These are phyloP conservation scores for Coemansia sp. DNA, from an alignment of 371 early-diverging fungal genomes.

Conservation along the genomic window DNA sequence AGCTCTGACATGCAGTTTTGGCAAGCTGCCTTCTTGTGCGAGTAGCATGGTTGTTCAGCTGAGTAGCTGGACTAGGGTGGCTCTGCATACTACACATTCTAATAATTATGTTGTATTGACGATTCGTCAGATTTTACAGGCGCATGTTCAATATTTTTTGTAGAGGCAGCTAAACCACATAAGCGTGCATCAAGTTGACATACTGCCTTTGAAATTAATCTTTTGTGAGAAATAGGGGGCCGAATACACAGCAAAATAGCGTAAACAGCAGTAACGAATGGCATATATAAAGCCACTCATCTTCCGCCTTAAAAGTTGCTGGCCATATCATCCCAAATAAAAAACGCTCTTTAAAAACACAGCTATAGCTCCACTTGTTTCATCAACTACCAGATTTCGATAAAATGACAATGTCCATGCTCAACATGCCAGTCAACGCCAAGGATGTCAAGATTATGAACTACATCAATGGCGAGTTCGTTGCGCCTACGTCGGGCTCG, in stretches of 20 bases:
- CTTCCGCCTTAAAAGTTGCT: not conserved
- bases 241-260: not conserved
- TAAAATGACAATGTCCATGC: constrained; percentile 7
- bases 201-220: not conserved
- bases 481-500: constrained; percentile 49
- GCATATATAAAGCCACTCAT: not conserved
- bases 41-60: not conserved
- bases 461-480: constrained; percentile 63
- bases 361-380: not conserved
- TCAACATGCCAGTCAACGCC: constrained; percentile 16
- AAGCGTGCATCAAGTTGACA: not conserved
- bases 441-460: constrained; percentile 50
- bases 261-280: not conserved
- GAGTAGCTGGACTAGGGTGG: not conserved
- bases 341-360: not conserved
- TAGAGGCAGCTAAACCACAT: not conserved
- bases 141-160: not conserved
- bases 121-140: too few relatives aligned
- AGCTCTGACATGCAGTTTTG: not conserved
- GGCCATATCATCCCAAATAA: not conserved
- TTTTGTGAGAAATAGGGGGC: not conserved
- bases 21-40: not conserved
- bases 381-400: not conserved
- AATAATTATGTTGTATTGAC: too few relatives aligned
- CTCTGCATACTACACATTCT: too few relatives aligned